Evolutionary conservation across 73 alveolate genomes (phyloP), one percentile per base, ranked within the genome.

Genomic region (Uronychia setigera): DNA sequence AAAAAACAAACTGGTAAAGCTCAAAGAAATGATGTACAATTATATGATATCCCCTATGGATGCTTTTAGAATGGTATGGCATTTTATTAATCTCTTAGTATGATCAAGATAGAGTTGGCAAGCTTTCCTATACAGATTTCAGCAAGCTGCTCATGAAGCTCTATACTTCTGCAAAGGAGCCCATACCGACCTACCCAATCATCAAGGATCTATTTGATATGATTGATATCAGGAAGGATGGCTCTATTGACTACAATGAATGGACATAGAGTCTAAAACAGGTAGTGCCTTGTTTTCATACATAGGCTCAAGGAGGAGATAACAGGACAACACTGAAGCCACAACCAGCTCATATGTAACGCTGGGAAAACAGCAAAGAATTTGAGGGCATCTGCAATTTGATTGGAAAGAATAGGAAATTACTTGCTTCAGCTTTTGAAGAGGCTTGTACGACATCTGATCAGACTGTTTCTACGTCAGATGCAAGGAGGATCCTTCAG

Each of bases 201-300:
- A 91, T 97, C 32, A 97, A 96, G 88, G 98, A 93, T 90, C 88
- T 96, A 31, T 97, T 92, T 90, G 99, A 97, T 80, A 91, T 92
- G 35, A 95, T 97, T 0, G 99, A 97, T 87, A 87, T 94, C 80
- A 94, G 99, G 91, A 96, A 96, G 88, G 99, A 97, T 93, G 99
- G 99, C n/a, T 86, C 93, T 26, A 76, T 97, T 26, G 99, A 97
- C 78, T 60, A 89, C 75, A 93, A 93, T 81, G 99, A 97, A 88
- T 97, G 99, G 99, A 90, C 92, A 78, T 91, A 94, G 82, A 96
- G 98, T 19, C 67, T 46, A n/a, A n/a, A n/a, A n/a, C n/a, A n/a
- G n/a, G n/a, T n/a, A n/a, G n/a, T n/a, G n/a, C 58, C 96, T 97
- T 83, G 92, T 95, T 1, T 58, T 35, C 75, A 79, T 92, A 26